Conservation (phyloP, 129 eudicot genomes). For the Flaveria linearis region DNA sequence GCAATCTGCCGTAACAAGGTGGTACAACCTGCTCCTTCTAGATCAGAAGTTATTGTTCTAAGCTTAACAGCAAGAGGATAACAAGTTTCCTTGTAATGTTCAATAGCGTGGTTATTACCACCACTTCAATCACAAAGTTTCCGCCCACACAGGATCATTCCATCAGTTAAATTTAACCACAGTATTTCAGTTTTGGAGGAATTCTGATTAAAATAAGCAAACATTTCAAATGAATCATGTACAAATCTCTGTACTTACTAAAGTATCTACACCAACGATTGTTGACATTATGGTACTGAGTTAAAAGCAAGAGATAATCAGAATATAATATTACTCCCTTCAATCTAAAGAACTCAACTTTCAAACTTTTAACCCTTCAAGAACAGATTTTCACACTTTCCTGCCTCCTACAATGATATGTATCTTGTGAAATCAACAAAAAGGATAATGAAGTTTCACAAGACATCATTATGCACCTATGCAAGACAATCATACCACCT, state of each 20-base stretch:
- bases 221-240: background rate
- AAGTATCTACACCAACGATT: background rate
- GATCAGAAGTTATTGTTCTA: slow-evolving; percentile 88
- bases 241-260: background rate
- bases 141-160: slow-evolving; percentile 91
- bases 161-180: slow-evolving; percentile 91
- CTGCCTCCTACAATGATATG: background rate
- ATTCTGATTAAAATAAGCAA: slow-evolving; percentile 18
- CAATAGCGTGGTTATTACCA: slow-evolving; percentile 92
- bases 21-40: slow-evolving; percentile 88
- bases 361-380: background rate
- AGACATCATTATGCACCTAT: slow-evolving; percentile 19
- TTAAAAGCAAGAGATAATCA: background rate
- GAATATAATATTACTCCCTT: too few species aligned
- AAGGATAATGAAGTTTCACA: background rate
- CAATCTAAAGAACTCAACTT: background rate
- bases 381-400: background rate
- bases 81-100: slow-evolving; percentile 61
- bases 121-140: slow-evolving; percentile 94
- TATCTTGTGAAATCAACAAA: slow-evolving; percentile 3
- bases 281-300: background rate
- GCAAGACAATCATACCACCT: slow-evolving; percentile 8
- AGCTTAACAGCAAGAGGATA: slow-evolving; percentile 95
- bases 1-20: background rate
- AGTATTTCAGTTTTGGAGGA: slow-evolving; percentile 90